Evolutionary conservation across 371 early-diverging fungal species (phyloP).

Genomic region (Actinomucor elegans): DNA sequence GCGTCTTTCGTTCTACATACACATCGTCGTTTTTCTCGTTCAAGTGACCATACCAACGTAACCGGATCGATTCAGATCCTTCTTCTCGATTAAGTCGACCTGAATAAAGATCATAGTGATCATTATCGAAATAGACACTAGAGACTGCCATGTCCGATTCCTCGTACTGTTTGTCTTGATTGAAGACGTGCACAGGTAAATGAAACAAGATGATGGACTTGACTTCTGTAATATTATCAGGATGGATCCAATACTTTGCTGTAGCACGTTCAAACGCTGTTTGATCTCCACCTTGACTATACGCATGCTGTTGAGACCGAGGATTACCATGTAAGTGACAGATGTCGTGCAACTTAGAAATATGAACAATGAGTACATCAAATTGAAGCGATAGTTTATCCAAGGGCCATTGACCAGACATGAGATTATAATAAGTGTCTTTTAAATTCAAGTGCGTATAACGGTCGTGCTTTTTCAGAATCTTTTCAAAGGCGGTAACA

Average conservation of each 20-base stretch:
- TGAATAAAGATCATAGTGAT: slow-evolving; percentile 81
- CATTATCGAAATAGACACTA: slow-evolving; percentile 96
- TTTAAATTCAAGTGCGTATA: slow-evolving; percentile 76
- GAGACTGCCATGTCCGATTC: slow-evolving; percentile 70
- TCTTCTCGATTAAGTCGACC: slow-evolving; percentile 85
- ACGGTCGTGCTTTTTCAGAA: slow-evolving; percentile 96
- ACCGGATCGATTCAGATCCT: slow-evolving; percentile 84
- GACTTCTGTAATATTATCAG: slow-evolving; percentile 94
- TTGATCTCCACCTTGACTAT: slow-evolving; percentile 26
- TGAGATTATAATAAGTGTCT: slow-evolving; percentile 69
- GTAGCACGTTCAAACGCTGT: slow-evolving; percentile 47
- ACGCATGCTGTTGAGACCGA: slow-evolving; percentile 21
- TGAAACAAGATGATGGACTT: slow-evolving; percentile 88
- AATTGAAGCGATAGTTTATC: slow-evolving; percentile 74
- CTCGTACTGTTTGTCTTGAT: slow-evolving; percentile 36
- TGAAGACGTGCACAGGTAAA: slow-evolving; percentile 93
- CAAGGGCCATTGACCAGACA: slow-evolving; percentile 76
- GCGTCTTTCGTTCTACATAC: slow-evolving; percentile 50
- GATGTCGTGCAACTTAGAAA: slow-evolving; percentile 51
- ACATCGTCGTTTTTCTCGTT: slow-evolving; percentile 49
- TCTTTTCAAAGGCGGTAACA: slow-evolving; percentile 93
- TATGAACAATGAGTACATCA: slow-evolving; percentile 84
- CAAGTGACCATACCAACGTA: slow-evolving; percentile 87
- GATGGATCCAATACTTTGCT: slow-evolving; percentile 86
- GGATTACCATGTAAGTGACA: slow-evolving; percentile 31